Base-by-base conservation (phyloP, 1,139 yeast genomes). In the Yamadazyma triangularis region DNA sequence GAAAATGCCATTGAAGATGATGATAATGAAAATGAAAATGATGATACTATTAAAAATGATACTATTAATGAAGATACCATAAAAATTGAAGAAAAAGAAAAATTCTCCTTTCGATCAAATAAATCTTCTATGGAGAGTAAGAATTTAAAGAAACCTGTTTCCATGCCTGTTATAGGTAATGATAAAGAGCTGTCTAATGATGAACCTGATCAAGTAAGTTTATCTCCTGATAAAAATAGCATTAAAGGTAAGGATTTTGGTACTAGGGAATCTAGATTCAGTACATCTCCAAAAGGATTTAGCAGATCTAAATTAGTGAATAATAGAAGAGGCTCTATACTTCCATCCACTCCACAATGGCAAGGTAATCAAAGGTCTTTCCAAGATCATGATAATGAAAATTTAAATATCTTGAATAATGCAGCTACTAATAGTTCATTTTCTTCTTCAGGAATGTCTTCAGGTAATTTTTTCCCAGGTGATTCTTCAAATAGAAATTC, bases 391-490 rank as follows among this genome's bases (percentile, higher is more conserved):
- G 70, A 65, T 39, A 56, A 64, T 36, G 71, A 63, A 19, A 64
- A 60, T 26, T 48, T 60, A 12, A 50, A 58, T 15, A 57, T 71
- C n/a, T 73, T 82, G 33, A 52, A 47, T 25, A 53, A 51, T 32
- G 20, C 9, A 7, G 56, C 53, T 1, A 47, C 48, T 4, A 36
- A 40, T 24, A 39, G 31, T 13, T 40, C 45, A 9, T 36, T 43
- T 13, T 38, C 48, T 4, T 44, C 52, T 3, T 36, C 46, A 13
- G 37, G 44, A 3, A 30, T 33, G 4, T 31, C 36, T 11, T 30
- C 41, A 1, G 23, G 15, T 4, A 12, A 26, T 10, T 31, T 30
- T 11, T 26, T 28, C 9, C 22, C 25, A 4, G 21, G 21, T 13
- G 44, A 38, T n/a, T 18, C 9, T 7, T 18, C 20, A 7, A 34